Base-by-base conservation (phyloP, 2,329 filamentous ascomycete genomes). In the Colletotrichum gloeosporioides region DNA sequence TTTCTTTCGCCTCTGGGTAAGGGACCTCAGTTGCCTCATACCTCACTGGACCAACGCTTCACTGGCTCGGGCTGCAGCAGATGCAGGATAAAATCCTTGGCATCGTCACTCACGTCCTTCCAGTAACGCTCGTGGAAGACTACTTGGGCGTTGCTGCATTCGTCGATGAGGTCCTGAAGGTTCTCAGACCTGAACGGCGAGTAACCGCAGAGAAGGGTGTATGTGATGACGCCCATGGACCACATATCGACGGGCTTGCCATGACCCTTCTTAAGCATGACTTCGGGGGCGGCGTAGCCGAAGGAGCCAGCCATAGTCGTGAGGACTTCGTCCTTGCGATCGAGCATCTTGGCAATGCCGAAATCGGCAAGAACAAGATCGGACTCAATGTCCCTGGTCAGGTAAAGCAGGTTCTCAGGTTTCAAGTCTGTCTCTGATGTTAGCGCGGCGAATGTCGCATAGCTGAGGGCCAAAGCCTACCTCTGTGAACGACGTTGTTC, bases 201-300 rank as follows among this genome's bases (percentile, higher is more conserved):
- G 88, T 99, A 99, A 80, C 97, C 97, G 84, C 98, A 99, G 68
- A 99, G 94, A 32, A 99, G 90, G 18, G 97, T 99, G 87, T 99
- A 99, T 57, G 97, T 99, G 82, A 99, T 99, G 82, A 99, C 97
- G 78, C 97, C 97, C 86, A 99, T 91, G 4, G 97, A 99, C 97
- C 97, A 99, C 95, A 99, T 98, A 84, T 99, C 97, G 39, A 99
- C 97, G 6, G 97, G 95, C 86, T 99, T 99, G 84, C 97, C 97
- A 84, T 99, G 98, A 25, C 97, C 97, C 83, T 95, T 93, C 89
- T 98, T 98, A 79, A 98, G 90, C 97, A 99, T 99, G 76, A 99
- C 96, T 85, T 99, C 97, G 10, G 97, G 97, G 3, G 97, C 97
- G 25, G 97, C 97, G 82, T 99, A 99, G 71, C 97, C 97, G 83